Base-by-base conservation (phyloP, 805 yeast species). In the Starmerella powellii region DNA sequence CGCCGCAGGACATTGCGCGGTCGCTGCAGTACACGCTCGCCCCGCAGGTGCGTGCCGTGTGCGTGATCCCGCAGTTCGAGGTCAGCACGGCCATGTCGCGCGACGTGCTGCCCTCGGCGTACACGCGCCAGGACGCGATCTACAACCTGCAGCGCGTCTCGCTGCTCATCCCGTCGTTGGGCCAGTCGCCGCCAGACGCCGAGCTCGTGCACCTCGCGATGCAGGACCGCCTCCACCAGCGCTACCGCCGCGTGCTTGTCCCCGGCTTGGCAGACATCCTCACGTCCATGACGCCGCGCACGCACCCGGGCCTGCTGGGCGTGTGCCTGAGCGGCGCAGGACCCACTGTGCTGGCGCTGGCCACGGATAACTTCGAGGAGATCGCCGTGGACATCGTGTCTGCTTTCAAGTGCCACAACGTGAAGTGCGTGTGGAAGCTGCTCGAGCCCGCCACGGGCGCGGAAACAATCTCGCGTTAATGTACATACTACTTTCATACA, bases 311-410 rank as follows among this genome's bases (percentile, higher is more conserved):
- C 3, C 69, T 87, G 37, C 70, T 91, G 45, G 98, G 98, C 40
- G 84, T 91, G 54, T 91, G 98, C 60, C 70, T 91, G 45, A 81
- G 94, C 21, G 98, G 98, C 40, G 98, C 98, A 6, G 98, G 98
- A 8, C 98, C 98, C 44, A 91, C 98, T 6, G 87, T 91, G 44
- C 67, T 91, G 49, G 94, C 95, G 32, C 71, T 91, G 49, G 97
- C 98, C 4, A 86, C 95, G 3, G 79, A 74, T 16, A 82, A 84
- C 60, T 91, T 77, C 53, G 95, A 86, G 6, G 70, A 66, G 11
- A 86, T 91, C 53, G 95, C 98, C 6, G 58, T 61, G 5, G 82
- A 77, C 40, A 86, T 91, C 49, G 70, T 85, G 38, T 63, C 64
- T 42, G 71, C 83, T 44, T 87, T 91, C 63, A 61, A 68, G 40